A percentile compares a stretch with the other conserved stretches of the same genome.
Conservation (phyloP, 495 filamentous ascomycete genomes). For the Neurospora terricola region DNA sequence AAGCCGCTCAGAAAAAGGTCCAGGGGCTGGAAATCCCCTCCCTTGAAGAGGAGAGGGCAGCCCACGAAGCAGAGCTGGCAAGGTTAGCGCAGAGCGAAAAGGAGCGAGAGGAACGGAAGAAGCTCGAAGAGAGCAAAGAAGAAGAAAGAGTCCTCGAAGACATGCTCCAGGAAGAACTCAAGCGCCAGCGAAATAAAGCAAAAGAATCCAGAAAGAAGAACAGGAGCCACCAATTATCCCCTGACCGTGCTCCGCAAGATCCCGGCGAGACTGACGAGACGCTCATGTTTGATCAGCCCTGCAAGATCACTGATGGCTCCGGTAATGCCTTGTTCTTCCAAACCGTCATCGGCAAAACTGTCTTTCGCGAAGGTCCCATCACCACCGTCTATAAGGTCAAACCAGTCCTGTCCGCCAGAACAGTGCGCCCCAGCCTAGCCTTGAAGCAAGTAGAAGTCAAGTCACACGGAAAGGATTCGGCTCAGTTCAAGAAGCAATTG, state of each 20-base stretch:
- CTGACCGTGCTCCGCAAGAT: constrained; percentile 20
- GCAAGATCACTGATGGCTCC: constrained; percentile 47
- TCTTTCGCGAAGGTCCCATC: constrained; percentile 44
- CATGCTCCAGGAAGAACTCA: constrained; percentile 68
- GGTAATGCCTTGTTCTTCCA: constrained; percentile 50
- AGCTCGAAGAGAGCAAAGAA: constrained; percentile 51
- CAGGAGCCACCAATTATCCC: constrained; percentile 18
- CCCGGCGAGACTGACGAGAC: constrained; percentile 18
- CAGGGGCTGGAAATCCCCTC: constrained; percentile 68
- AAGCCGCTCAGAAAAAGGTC: constrained; percentile 64
- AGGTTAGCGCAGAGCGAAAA: constrained; percentile 39
- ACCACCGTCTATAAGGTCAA: constrained; percentile 59
- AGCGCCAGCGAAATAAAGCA: constrained; percentile 47
- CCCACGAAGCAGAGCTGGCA: constrained; percentile 43
- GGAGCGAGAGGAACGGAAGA: constrained; percentile 37
- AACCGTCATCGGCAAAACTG: constrained; percentile 52
- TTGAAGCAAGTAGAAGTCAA: constrained; percentile 59
- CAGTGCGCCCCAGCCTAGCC: constrained; percentile 49
- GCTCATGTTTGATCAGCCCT: constrained; percentile 60
- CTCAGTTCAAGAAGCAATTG: constrained; percentile 54
- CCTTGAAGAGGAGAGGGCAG: constrained; percentile 79
- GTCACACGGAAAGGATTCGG: constrained; percentile 44
- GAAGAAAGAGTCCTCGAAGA: constrained; percentile 66
- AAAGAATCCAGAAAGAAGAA: constrained; percentile 45
- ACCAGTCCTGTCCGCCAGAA: constrained; percentile 45